These are phyloP conservation scores for Exserohilum turcica DNA, from an alignment of 2,329 filamentous ascomycete species.

Conservation along the genomic window DNA sequence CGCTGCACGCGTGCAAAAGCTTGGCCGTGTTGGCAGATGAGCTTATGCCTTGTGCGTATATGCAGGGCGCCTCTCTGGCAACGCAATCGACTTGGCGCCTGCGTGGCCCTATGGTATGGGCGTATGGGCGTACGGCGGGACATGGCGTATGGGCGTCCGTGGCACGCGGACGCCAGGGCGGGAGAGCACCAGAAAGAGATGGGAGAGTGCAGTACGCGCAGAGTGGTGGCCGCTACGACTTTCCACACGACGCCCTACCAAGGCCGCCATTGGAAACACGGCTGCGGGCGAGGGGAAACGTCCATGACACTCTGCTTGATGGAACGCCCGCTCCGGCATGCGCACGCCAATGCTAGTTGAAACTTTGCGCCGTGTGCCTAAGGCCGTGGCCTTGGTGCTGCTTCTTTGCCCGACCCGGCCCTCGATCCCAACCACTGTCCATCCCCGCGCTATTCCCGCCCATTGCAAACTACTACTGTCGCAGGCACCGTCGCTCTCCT, in stretches of 20 bases:
- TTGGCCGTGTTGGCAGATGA: conserved; percentile 12
- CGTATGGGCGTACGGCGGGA: too few species aligned
- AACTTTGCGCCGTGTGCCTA: background rate
- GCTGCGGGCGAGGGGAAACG: conserved; percentile 6
- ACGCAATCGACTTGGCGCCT: too few species aligned
- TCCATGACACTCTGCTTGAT: conserved; percentile 9
- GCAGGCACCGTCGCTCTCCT: background rate
- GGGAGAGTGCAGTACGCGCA: too few species aligned
- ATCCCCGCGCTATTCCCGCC: background rate
- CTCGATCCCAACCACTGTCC: background rate
- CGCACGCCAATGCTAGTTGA: background rate
- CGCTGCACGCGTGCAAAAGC: background rate
- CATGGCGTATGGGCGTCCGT: too few species aligned
- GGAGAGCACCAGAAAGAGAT: background rate
- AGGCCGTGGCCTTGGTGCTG: background rate
- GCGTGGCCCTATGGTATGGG: too few species aligned
- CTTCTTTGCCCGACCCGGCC: background rate
- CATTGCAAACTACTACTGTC: background rate
- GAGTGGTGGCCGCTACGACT: background rate
- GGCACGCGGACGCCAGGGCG: too few species aligned
- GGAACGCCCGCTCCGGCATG: conserved; percentile 4
- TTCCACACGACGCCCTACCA: background rate
- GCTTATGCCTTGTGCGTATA: conserved; percentile 5
- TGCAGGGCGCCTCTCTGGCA: background rate
- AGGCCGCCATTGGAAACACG: conserved; percentile 6